phyloP scores from a whole-genome alignment of 306 rosid species.

The Abrus precatorius region DNA sequence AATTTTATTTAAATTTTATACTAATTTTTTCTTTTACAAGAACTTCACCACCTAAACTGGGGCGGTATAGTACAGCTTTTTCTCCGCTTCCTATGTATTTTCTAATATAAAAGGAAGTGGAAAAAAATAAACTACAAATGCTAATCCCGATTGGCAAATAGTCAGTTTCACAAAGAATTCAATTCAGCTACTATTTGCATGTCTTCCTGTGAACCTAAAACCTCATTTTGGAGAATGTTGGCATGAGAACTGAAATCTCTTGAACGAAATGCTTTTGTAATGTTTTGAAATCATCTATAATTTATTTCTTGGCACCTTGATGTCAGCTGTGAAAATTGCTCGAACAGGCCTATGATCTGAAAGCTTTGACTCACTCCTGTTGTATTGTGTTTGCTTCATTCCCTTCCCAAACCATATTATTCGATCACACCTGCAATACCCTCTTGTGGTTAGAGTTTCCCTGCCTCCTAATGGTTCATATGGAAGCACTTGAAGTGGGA shows the following conservation, averaged over 20 bases:
- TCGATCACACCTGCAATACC: slow-evolving; percentile 61
- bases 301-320: slow-evolving; percentile 36
- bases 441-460: slow-evolving; percentile 23
- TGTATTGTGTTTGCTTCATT: slow-evolving; percentile 58
- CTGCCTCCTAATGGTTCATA: slow-evolving; percentile 31
- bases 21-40: too few relatives aligned
- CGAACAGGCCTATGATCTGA: slow-evolving; percentile 68
- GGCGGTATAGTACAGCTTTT: neutral
- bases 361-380: slow-evolving; percentile 56
- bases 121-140: neutral
- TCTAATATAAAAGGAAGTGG: neutral
- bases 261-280: slow-evolving; percentile 44
- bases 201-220: slow-evolving; percentile 35
- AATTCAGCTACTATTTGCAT: slow-evolving; percentile 42
- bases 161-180: slow-evolving; percentile 49
- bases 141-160: slow-evolving; percentile 33
- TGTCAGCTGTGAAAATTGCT: slow-evolving; percentile 57
- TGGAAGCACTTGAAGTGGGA: slow-evolving; percentile 31
- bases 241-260: slow-evolving; percentile 41
- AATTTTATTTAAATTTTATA: too few relatives aligned
- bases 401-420: slow-evolving; percentile 70
- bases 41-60: too few relatives aligned
- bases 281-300: slow-evolving; percentile 15
- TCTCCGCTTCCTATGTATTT: slow-evolving; percentile 10
- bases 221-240: slow-evolving; percentile 2